These are phyloP conservation scores for Fusarium sp. DNA, from an alignment of 2,329 filamentous ascomycete genomes.

Conservation along the genomic window DNA sequence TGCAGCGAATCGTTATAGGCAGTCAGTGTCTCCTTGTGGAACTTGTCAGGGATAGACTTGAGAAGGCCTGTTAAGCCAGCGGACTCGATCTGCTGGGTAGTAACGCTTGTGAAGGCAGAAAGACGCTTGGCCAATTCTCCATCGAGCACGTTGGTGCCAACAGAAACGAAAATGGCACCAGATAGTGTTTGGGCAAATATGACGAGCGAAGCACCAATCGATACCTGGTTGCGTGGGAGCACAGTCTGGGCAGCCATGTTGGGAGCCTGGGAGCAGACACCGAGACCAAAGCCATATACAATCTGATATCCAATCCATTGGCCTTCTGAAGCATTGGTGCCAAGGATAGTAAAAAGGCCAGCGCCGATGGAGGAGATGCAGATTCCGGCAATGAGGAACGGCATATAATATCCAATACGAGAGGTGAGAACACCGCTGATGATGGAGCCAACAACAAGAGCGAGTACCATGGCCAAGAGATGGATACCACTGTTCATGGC, in stretches of 20 bases:
- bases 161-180: constrained; percentile 58
- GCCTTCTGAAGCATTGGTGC: constrained; percentile 19
- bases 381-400: constrained; percentile 48
- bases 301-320: constrained; percentile 48
- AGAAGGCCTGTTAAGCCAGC: constrained; percentile 8
- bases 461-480: constrained; percentile 42
- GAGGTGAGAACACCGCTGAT: constrained; percentile 41
- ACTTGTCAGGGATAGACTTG: background rate
- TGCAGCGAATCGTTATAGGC: constrained; percentile 66
- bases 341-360: constrained; percentile 53
- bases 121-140: constrained; percentile 49
- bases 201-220: constrained; percentile 55
- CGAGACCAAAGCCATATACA: constrained; percentile 53
- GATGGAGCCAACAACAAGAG: constrained; percentile 40
- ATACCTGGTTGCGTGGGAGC: constrained; percentile 52
- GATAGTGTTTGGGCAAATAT: constrained; percentile 56
- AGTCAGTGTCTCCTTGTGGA: constrained; percentile 15
- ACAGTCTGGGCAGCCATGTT: constrained; percentile 57
- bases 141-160: constrained; percentile 60
- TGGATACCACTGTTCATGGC: constrained; percentile 43
- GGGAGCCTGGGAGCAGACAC: constrained; percentile 55
- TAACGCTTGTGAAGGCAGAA: background rate
- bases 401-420: constrained; percentile 53
- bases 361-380: constrained; percentile 46
- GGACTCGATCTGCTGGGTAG: constrained; percentile 12